Evolutionary conservation across 176 grass and related monocot species (phyloP).

Genomic region (Calamus simplicifolius): DNA sequence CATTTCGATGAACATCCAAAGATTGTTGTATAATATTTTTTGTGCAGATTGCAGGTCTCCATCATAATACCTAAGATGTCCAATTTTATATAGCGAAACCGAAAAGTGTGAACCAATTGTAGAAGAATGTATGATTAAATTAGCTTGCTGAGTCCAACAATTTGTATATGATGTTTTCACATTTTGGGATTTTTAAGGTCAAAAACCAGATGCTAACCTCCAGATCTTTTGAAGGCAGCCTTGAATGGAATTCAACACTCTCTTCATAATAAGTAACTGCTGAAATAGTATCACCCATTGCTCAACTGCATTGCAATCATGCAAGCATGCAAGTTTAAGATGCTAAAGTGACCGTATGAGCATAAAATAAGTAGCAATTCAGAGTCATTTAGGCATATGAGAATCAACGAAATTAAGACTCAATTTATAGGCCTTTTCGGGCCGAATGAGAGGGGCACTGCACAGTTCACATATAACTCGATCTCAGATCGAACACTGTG

Average conservation of each 20-base stretch:
- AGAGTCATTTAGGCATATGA: too few species aligned
- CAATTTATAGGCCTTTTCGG: too few species aligned
- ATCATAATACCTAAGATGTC: constrained; percentile 78
- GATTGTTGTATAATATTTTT: constrained; percentile 76
- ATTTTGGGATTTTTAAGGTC: too few species aligned
- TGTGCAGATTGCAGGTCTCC: constrained; percentile 80
- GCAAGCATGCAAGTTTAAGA: too few species aligned
- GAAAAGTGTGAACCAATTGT: constrained; percentile 83
- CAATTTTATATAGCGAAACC: constrained; percentile 95
- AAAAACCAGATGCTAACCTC: constrained; percentile 46
- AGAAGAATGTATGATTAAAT: constrained; percentile 9
- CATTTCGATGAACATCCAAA: constrained; percentile 67
- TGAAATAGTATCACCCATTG: constrained; percentile 63
- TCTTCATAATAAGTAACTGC: constrained; percentile 88
- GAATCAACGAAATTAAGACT: too few species aligned
- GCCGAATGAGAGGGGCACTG: too few species aligned
- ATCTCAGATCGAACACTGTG: too few species aligned
- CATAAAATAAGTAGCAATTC: too few species aligned
- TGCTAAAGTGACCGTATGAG: too few species aligned
- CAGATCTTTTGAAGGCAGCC: constrained; percentile 62
- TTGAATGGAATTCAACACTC: constrained; percentile 69
- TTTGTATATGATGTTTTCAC: too few species aligned
- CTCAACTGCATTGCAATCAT: constrained; percentile 35
- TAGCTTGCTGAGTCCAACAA: background rate
- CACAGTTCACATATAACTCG: too few species aligned